Percentiles rank a stretch among this genome's conserved stretches.
These are phyloP conservation scores for Dimocarpus longan DNA, from an alignment of 345 rosid species.

Conservation along the genomic window DNA sequence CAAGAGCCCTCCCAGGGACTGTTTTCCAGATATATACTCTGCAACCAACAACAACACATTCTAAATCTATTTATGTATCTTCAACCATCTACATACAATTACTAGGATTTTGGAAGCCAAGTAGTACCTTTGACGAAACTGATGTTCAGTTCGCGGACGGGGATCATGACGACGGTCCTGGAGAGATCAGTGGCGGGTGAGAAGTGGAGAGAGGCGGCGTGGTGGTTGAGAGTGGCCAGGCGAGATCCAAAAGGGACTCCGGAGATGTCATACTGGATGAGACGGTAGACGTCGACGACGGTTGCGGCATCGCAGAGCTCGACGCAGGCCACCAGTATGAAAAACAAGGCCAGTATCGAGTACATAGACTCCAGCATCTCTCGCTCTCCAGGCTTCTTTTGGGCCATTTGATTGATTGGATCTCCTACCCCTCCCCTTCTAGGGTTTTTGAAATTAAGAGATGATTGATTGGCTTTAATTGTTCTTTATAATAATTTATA, in stretches of 20 bases:
- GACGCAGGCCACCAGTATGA: slow-evolving; percentile 79
- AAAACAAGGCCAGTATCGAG: slow-evolving; percentile 65
- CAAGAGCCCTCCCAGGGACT: slow-evolving; percentile 81
- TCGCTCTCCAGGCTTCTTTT: slow-evolving; percentile 38
- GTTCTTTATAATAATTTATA: no score
- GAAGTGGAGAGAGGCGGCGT: slow-evolving; percentile 80
- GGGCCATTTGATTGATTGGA: slow-evolving; percentile 35
- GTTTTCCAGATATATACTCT: slow-evolving; percentile 72
- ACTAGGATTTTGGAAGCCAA: no score
- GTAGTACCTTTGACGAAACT: slow-evolving; percentile 49
- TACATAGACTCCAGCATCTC: slow-evolving; percentile 65
- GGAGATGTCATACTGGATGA: slow-evolving; percentile 92
- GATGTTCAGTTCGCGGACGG: slow-evolving; percentile 71
- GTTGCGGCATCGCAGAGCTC: slow-evolving; percentile 97
- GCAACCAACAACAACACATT: slow-evolving; percentile 22
- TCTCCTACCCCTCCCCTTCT: slow-evolving; percentile 23
- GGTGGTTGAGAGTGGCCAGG: slow-evolving; percentile 84
- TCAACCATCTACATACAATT: neutral
- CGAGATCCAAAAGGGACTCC: slow-evolving; percentile 95
- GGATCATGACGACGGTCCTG: slow-evolving; percentile 83
- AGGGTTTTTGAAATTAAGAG: slow-evolving; percentile 44
- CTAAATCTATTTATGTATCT: neutral
- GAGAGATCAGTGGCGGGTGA: slow-evolving; percentile 85
- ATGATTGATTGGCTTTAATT: no score
- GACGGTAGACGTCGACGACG: slow-evolving; percentile 95